These are phyloP conservation scores for Picea engelmannii DNA, from an alignment of 83 land plant species.

Conservation along the genomic window DNA sequence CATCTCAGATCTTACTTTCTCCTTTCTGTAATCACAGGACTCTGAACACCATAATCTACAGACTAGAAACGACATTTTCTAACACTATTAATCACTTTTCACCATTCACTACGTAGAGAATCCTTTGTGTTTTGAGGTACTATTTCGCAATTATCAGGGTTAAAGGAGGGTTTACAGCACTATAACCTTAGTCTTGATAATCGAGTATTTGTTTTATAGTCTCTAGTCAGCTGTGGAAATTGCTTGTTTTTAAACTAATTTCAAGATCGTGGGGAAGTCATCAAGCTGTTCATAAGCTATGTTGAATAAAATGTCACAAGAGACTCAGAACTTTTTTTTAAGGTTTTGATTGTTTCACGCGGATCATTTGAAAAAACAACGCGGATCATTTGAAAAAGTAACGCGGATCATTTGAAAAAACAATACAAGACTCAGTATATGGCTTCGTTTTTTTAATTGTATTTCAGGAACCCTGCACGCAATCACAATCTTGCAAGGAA, in stretches of 20 bases:
- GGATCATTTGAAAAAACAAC: neutral
- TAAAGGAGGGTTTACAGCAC: neutral
- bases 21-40: neutral
- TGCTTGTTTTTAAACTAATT: neutral
- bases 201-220: neutral
- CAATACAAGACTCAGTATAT: neutral
- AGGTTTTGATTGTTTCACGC: neutral
- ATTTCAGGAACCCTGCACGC: conserved; percentile 22
- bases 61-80: neutral
- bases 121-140: too few species aligned
- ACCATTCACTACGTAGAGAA: neutral
- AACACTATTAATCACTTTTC: neutral
- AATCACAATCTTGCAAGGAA: conserved; percentile 41
- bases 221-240: neutral
- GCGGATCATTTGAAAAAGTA: neutral
- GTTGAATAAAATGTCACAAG: neutral
- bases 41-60: neutral
- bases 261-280: neutral
- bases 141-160: neutral
- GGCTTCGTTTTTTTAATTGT: neutral
- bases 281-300: conserved; percentile 1
- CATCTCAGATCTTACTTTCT: neutral
- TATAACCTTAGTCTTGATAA: neutral
- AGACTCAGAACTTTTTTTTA: neutral
- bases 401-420: neutral